phyloP scores from a whole-genome alignment of 2,329 filamentous ascomycete genomes.

The Cladophialophora bantiana region DNA sequence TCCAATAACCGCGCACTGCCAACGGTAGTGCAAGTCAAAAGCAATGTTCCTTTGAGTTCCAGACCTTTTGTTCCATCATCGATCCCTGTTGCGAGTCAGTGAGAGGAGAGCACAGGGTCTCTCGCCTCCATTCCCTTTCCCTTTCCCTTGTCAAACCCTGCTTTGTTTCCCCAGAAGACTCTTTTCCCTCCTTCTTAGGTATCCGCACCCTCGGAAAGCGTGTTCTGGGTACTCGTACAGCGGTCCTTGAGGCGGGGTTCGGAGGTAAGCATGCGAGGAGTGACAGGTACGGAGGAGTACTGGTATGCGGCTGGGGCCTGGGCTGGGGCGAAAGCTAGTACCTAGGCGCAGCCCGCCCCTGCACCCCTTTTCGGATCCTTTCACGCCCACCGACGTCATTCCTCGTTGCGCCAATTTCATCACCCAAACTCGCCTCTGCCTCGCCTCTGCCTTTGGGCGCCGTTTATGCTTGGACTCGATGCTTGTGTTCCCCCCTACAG shows the following conservation, averaged over 20 bases:
- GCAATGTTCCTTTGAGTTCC: slow-evolving; percentile 1
- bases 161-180: slow-evolving; percentile 2
- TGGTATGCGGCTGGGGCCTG: background rate
- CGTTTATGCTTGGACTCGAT: background rate
- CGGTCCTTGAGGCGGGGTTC: no score
- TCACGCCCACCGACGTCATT: slow-evolving; percentile 20
- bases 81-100: slow-evolving; percentile 3
- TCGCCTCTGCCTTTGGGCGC: background rate
- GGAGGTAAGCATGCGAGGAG: background rate
- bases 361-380: background rate
- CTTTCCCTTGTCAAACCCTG: background rate
- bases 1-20: background rate
- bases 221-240: no score
- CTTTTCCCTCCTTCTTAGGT: background rate
- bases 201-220: background rate
- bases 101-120: background rate
- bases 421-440: background rate
- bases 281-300: background rate
- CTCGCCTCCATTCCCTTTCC: background rate
- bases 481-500: background rate
- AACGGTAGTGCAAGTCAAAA: background rate
- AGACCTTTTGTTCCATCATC: background rate
- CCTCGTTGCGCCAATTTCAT: slow-evolving; percentile 18
- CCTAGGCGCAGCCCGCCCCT: no score
- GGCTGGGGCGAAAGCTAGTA: slow-evolving; percentile 1